A percentile compares a stretch with the other conserved stretches of the same genome.
These are phyloP conservation scores for Triangularia verruculosa DNA, from an alignment of 2,329 filamentous ascomycete genomes.

Conservation along the genomic window DNA sequence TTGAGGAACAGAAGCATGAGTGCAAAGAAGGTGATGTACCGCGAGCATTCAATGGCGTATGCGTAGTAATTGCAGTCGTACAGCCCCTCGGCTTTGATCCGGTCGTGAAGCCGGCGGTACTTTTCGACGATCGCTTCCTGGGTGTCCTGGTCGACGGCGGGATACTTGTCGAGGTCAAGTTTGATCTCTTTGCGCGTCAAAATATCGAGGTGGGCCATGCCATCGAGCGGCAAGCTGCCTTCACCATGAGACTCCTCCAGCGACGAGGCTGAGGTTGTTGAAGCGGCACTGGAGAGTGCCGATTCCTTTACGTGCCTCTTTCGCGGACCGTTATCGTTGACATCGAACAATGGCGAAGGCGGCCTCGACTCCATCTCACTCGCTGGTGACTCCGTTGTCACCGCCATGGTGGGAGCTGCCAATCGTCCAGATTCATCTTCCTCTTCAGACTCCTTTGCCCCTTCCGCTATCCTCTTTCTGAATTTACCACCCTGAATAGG, in stretches of 20 bases:
- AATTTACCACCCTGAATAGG: constrained; percentile 78
- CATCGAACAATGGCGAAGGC: constrained; percentile 51
- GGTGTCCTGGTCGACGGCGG: constrained; percentile 67
- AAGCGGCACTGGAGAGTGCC: constrained; percentile 39
- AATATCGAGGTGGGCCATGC: constrained; percentile 66
- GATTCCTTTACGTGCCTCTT: constrained; percentile 29
- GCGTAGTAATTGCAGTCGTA: constrained; percentile 81
- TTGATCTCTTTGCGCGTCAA: constrained; percentile 72
- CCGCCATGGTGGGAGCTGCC: not conserved
- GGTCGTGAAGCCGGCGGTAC: constrained; percentile 74
- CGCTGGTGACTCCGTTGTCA: not conserved
- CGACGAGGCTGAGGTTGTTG: constrained; percentile 59
- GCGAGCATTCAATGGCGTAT: constrained; percentile 70
- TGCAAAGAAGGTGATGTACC: constrained; percentile 67
- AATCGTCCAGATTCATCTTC: constrained; percentile 4
- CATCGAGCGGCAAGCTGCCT: constrained; percentile 36
- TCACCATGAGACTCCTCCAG: constrained; percentile 45
- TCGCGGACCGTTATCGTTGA: constrained; percentile 34
- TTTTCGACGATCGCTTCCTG: constrained; percentile 75
- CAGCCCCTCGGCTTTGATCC: constrained; percentile 70
- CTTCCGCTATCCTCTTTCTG: constrained; percentile 30
- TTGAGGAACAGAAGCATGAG: constrained; percentile 61
- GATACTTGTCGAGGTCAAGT: constrained; percentile 77
- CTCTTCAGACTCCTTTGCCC: constrained; percentile 17
- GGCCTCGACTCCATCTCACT: constrained; percentile 30